Conservation (phyloP, 108 stramenopile species). For the Pseudonitzschia multiseries region DNA sequence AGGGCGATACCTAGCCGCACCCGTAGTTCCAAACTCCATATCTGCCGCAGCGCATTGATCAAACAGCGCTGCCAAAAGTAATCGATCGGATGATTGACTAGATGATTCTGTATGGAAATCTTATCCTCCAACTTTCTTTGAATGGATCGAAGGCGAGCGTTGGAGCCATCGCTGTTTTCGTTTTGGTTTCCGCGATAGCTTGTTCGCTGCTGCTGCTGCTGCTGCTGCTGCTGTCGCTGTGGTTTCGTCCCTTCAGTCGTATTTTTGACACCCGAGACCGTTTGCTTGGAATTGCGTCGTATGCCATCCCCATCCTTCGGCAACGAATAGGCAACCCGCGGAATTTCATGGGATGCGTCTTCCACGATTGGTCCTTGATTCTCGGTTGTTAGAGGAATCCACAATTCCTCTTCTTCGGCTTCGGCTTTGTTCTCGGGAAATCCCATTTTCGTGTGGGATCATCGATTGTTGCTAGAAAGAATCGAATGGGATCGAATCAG, state of each 20-base stretch:
- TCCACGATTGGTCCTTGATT: neutral
- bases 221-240: slow-evolving; percentile 7
- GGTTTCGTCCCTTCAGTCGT: neutral
- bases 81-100: slow-evolving; percentile 37
- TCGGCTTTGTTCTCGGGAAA: slow-evolving; percentile 3
- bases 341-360: slow-evolving; percentile 1
- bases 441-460: neutral
- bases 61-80: slow-evolving; percentile 36
- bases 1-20: slow-evolving; percentile 31
- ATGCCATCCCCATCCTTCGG: neutral
- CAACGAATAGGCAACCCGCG: neutral
- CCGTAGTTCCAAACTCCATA: slow-evolving; percentile 27
- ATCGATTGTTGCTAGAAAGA: neutral
- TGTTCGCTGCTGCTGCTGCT: neutral
- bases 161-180: neutral
- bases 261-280: neutral
- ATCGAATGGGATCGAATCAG: too few species aligned
- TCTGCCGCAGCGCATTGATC: slow-evolving; percentile 28
- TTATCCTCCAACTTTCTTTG: slow-evolving; percentile 24
- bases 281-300: neutral
- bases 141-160: neutral
- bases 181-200: neutral
- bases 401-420: slow-evolving; percentile 20
- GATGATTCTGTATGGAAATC: slow-evolving; percentile 18
- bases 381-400: slow-evolving; percentile 12